phyloP scores from a whole-genome alignment of 192 early-diverging fungal genomes.

The Backusella westeae region DNA sequence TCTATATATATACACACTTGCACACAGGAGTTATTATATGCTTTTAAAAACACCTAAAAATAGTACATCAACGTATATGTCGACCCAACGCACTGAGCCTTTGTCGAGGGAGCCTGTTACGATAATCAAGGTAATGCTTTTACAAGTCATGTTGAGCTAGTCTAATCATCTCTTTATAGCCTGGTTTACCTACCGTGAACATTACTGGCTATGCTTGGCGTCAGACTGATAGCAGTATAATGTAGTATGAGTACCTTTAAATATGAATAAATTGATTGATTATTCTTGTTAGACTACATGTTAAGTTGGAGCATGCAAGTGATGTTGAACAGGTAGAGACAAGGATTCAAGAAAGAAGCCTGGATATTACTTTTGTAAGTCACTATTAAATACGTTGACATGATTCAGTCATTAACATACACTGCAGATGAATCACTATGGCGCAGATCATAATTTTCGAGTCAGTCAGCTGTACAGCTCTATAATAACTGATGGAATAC shows the following conservation, averaged over 20 bases:
- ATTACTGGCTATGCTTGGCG: neutral
- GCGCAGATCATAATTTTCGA: constrained; percentile 24
- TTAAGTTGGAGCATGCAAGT: neutral
- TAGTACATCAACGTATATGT: too few species aligned
- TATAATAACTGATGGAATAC: constrained; percentile 10
- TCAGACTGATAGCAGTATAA: neutral
- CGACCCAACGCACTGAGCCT: too few species aligned
- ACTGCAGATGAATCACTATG: constrained; percentile 18
- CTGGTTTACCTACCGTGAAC: neutral
- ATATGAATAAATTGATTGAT: neutral
- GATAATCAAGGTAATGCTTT: too few species aligned
- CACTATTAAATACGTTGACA: neutral
- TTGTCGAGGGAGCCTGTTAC: too few species aligned
- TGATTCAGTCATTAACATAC: neutral
- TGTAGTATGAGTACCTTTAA: neutral
- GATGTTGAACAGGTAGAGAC: constrained; percentile 11
- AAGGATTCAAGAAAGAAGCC: constrained; percentile 9
- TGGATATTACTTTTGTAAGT: constrained; percentile 27
- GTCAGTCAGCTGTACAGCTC: constrained; percentile 12
- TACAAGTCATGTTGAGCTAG: too few species aligned
- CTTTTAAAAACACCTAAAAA: too few species aligned
- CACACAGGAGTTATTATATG: too few species aligned
- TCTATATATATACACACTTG: too few species aligned
- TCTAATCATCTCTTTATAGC: neutral
- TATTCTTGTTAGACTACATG: neutral